Base-by-base conservation (phyloP, 805 yeast species). In the Zygoascus flipseniorum region DNA sequence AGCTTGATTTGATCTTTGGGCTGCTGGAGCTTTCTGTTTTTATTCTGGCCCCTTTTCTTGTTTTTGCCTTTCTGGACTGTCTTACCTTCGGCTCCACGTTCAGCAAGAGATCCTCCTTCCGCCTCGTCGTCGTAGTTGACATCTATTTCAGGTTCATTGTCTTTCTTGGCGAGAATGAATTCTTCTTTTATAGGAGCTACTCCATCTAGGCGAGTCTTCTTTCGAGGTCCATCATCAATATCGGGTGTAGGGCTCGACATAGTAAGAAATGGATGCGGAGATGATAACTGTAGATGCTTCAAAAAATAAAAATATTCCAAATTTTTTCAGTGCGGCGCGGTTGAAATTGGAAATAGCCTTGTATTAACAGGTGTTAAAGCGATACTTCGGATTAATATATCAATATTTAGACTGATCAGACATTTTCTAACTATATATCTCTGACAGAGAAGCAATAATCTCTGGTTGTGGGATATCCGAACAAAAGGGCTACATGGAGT, bases 181-280 rank as follows among this genome's bases (percentile, higher is more conserved):
- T 89, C 93, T 1, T 83, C 70, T 67, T 89, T 89, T 62, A 89
- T 77, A 10, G 83, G 78, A 0, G 96, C 96, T 50, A 84, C 72
- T 47, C 96, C 95, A 56, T 78, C 80, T 23, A 69, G 19, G 2
- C 41, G 58, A 37, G 60, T 57, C 44, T 61, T 61, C 9, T 47
- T 47, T 51, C 65, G 66, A 49, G 66, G 39, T 35, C 9, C 39
- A 11, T 35, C 39, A 35, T 35, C 39, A n/a, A 35, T 35, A n/a
- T 35, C 39, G 39, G 39, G 39, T 3, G 39, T 35, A 13, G 39
- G 39, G 16, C 39, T 35, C 13, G 39, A 35, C 39, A 35, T 35
- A n/a, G 4, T 35, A 11, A 10, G 8, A 35, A 10, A n/a, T 35
- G n/a, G n/a, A n/a, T 5, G 39, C 39, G 39, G 39, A 35, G 39